Conservation (phyloP, 2,329 filamentous ascomycete species). For the Chaetomiaceae sp. region DNA sequence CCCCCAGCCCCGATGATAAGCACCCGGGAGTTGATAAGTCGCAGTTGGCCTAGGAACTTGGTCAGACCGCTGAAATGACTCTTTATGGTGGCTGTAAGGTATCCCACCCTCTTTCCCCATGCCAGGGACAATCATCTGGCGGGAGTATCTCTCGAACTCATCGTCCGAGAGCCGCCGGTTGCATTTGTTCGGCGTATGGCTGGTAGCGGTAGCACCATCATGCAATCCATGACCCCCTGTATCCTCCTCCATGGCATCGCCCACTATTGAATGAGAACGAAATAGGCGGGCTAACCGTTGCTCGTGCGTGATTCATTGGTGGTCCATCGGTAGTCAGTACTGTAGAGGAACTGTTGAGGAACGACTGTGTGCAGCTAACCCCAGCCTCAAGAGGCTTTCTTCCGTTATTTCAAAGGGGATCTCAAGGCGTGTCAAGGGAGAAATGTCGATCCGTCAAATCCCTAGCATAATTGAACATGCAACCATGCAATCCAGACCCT, state of each 20-base stretch:
- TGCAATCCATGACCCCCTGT: not conserved
- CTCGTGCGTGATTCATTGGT: no score
- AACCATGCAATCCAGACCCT: no score
- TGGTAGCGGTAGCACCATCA: not conserved
- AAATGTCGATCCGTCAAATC: no score
- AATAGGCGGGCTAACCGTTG: no score
- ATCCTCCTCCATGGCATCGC: not conserved
- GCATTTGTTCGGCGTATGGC: conserved; percentile 23
- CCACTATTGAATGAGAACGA: no score
- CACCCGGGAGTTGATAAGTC: conserved; percentile 64
- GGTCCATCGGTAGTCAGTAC: no score
- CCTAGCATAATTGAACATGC: no score
- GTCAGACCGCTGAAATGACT: not conserved
- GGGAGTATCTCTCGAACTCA: conserved; percentile 82
- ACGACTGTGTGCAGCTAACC: no score
- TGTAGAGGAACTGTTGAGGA: not conserved
- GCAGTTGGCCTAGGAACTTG: conserved; percentile 61
- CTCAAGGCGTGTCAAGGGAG: no score
- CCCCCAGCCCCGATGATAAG: conserved; percentile 85
- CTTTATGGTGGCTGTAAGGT: not conserved
- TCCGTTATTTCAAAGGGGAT: no score
- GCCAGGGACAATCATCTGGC: conserved; percentile 83
- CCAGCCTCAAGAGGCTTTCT: no score
- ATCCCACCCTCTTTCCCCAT: conserved; percentile 67
- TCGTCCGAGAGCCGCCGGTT: conserved; percentile 66